Evolutionary conservation across 306 rosid species (phyloP).

Genomic region (Urtica urens): DNA sequence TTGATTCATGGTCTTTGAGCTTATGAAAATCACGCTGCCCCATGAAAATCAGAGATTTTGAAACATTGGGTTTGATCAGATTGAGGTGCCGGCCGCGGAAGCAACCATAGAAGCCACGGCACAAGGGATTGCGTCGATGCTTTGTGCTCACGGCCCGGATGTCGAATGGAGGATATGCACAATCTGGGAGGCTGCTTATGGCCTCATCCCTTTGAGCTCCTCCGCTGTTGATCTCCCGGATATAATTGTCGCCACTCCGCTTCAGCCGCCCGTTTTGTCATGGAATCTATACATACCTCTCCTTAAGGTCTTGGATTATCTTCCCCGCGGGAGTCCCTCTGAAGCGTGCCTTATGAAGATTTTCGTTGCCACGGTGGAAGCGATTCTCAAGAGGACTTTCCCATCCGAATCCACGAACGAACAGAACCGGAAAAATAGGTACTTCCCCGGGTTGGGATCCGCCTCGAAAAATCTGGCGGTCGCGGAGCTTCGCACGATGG

Average conservation of each 20-base stretch:
- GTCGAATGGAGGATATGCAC: slow-evolving; percentile 99
- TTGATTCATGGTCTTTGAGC: background rate
- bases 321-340: slow-evolving; percentile 98
- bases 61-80: slow-evolving; percentile 32
- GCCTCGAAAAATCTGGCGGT: slow-evolving; percentile 91
- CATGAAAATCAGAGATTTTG: slow-evolving; percentile 3
- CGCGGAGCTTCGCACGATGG: slow-evolving; percentile 97
- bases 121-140: slow-evolving; percentile 97
- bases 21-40: background rate
- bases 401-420: slow-evolving; percentile 59
- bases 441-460: slow-evolving; percentile 57
- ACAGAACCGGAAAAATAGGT: slow-evolving; percentile 63
- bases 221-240: slow-evolving; percentile 96
- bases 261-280: slow-evolving; percentile 79
- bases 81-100: slow-evolving; percentile 86
- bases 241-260: slow-evolving; percentile 81
- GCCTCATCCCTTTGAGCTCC: slow-evolving; percentile 88
- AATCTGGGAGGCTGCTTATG: slow-evolving; percentile 99
- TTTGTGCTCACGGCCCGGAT: slow-evolving; percentile 98
- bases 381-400: slow-evolving; percentile 85
- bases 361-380: slow-evolving; percentile 95
- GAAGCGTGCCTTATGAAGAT: slow-evolving; percentile 98
- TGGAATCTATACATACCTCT: slow-evolving; percentile 96
- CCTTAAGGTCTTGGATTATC: slow-evolving; percentile 90
- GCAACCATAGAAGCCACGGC: slow-evolving; percentile 98